Conservation (phyloP, 495 filamentous ascomycete genomes). For the Mycothermus thermophilus region DNA sequence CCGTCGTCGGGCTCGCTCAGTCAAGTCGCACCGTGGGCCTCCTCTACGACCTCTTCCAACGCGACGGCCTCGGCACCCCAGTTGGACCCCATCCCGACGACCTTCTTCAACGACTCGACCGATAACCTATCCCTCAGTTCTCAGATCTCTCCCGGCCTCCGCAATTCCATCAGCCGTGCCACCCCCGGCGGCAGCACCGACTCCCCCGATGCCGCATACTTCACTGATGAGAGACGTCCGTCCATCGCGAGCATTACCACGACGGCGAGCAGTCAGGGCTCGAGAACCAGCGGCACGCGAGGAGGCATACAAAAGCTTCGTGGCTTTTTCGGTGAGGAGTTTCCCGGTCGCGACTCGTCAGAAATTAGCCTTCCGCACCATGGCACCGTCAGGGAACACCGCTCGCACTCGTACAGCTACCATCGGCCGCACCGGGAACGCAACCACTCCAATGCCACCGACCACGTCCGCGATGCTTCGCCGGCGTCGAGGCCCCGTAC, state of each 20-base stretch:
- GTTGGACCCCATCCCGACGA: slow-evolving; percentile 24
- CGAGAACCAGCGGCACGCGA: slow-evolving; percentile 56
- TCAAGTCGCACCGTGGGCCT: slow-evolving; percentile 29
- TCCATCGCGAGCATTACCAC: slow-evolving; percentile 76
- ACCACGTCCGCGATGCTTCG: slow-evolving; percentile 47
- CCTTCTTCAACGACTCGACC: slow-evolving; percentile 53
- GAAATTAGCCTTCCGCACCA: slow-evolving; percentile 54
- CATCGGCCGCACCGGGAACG: slow-evolving; percentile 47
- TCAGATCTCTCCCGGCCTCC: slow-evolving; percentile 53
- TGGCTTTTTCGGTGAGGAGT: slow-evolving; percentile 82
- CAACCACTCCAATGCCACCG: slow-evolving; percentile 61
- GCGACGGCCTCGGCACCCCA: slow-evolving; percentile 7
- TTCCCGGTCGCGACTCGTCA: slow-evolving; percentile 50
- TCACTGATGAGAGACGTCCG: slow-evolving; percentile 65
- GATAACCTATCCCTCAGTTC: slow-evolving; percentile 43
- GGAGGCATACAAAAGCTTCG: slow-evolving; percentile 61
- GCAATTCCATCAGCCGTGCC: slow-evolving; percentile 47
- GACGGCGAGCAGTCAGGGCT: slow-evolving; percentile 81
- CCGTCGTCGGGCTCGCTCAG: slow-evolving; percentile 33
- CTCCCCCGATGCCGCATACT: slow-evolving; percentile 50
- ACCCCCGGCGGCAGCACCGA: slow-evolving; percentile 42
- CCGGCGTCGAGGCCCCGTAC: slow-evolving; percentile 63
- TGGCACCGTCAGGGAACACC: slow-evolving; percentile 34
- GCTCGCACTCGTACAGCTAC: slow-evolving; percentile 44
- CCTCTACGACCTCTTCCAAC: not conserved